Evolutionary conservation across 1,139 yeast species (phyloP).

Genomic region (Pichia sp.): DNA sequence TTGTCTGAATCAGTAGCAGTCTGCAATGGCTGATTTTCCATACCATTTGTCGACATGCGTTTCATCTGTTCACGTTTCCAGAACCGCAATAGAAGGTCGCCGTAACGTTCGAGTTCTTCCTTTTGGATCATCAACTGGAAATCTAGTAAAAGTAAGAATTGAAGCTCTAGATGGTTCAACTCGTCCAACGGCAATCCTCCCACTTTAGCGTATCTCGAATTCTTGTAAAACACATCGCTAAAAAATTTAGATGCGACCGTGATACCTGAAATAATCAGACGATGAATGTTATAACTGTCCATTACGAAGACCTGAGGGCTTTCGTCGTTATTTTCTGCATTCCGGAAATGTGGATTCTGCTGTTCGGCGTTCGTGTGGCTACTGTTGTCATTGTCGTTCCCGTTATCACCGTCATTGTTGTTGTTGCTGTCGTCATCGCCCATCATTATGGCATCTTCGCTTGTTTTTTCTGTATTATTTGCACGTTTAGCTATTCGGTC

Average conservation of each 20-base stretch:
- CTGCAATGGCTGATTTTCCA: background rate
- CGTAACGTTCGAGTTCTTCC: conserved; percentile 88
- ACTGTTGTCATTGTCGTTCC: conserved; percentile 4
- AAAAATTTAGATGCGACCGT: conserved; percentile 95
- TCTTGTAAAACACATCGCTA: conserved; percentile 92
- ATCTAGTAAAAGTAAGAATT: conserved; percentile 78
- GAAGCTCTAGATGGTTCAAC: conserved; percentile 85
- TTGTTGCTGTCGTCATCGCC: conserved; percentile 22
- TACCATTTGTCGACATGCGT: background rate
- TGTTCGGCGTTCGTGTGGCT: background rate
- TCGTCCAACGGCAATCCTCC: conserved; percentile 97
- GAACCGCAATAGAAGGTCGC: conserved; percentile 76
- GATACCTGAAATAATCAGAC: conserved; percentile 92
- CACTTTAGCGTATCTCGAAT: conserved; percentile 92
- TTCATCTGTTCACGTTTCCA: conserved; percentile 63
- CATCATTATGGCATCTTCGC: conserved; percentile 19
- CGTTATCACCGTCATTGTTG: background rate
- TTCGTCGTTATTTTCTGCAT: conserved; percentile 5
- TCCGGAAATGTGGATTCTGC: background rate
- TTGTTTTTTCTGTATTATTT: conserved; percentile 43
- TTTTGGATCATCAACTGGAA: conserved; percentile 82
- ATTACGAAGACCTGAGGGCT: conserved; percentile 69
- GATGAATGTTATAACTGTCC: conserved; percentile 93
- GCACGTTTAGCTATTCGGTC: conserved; percentile 92
- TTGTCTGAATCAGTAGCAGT: background rate